These are phyloP conservation scores for Euphorbia schlechtendalii DNA, from an alignment of 441 rosid genomes.

Conservation along the genomic window DNA sequence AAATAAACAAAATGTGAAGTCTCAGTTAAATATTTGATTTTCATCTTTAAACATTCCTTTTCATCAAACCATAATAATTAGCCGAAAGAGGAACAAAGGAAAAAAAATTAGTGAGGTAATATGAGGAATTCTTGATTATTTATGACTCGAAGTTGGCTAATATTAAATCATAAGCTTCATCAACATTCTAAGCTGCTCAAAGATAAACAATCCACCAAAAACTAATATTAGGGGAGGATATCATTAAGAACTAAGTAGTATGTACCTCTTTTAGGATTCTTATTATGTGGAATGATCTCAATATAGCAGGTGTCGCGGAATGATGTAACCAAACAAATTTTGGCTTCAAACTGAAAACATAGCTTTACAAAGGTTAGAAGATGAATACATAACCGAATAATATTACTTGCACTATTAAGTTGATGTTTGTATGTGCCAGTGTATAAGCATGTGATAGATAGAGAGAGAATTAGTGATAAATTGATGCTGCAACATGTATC, in stretches of 20 bases:
- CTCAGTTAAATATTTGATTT: too few relatives aligned
- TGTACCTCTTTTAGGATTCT: constrained; percentile 59
- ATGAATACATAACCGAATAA: neutral
- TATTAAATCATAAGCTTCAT: too few relatives aligned
- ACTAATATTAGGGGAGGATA: neutral
- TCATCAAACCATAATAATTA: neutral
- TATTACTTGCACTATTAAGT: neutral
- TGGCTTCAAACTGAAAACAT: constrained; percentile 68
- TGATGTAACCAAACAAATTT: constrained; percentile 81
- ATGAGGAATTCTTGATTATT: neutral
- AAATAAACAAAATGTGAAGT: too few relatives aligned
- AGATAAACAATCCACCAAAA: neutral
- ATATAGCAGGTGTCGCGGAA: constrained; percentile 78
- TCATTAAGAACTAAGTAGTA: constrained; percentile 6
- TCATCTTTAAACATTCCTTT: too few relatives aligned
- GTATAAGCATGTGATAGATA: too few relatives aligned
- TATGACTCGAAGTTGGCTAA: neutral
- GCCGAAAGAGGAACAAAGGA: neutral
- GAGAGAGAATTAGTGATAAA: too few relatives aligned
- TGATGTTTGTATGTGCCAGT: too few relatives aligned
- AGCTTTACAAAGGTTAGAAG: constrained; percentile 21
- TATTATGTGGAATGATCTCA: constrained; percentile 78
- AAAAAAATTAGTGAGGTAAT: too few relatives aligned
- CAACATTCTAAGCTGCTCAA: too few relatives aligned
- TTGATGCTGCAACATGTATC: too few relatives aligned